A percentile compares a stretch with the other conserved stretches of the same genome.
Conservation (phyloP, 345 rosid genomes). For the Salix dunnii region DNA sequence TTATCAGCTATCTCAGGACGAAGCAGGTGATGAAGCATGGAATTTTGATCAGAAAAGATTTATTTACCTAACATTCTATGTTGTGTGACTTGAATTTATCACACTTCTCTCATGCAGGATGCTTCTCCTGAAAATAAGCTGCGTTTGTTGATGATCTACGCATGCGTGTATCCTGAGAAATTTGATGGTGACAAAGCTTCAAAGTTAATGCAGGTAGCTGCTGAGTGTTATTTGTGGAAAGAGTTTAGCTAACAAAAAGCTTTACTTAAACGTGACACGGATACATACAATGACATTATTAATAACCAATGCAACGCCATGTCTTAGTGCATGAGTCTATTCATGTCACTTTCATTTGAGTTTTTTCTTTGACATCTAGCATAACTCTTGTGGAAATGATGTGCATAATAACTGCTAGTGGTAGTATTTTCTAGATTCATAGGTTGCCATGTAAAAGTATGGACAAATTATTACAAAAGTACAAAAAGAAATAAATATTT, state of each 20-base stretch:
- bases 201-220: slow-evolving; percentile 85
- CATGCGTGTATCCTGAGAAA: slow-evolving; percentile 77
- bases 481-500: neutral
- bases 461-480: neutral
- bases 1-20: slow-evolving; percentile 69
- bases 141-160: slow-evolving; percentile 88
- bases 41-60: neutral
- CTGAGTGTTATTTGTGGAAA: neutral
- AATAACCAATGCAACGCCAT: no score
- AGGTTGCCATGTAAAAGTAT: neutral
- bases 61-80: neutral
- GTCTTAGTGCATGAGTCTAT: no score
- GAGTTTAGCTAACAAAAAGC: no score
- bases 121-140: slow-evolving; percentile 71
- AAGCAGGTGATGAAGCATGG: slow-evolving; percentile 48
- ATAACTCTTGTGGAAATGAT: neutral
- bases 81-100: neutral
- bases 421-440: neutral
- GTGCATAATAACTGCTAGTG: neutral
- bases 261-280: neutral
- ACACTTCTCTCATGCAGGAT: slow-evolving; percentile 44
- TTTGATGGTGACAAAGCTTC: slow-evolving; percentile 89
- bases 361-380: no score
- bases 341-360: no score
- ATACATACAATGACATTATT: neutral